These are phyloP conservation scores for Eruca vesicaria DNA, from an alignment of 441 rosid genomes.

Conservation along the genomic window DNA sequence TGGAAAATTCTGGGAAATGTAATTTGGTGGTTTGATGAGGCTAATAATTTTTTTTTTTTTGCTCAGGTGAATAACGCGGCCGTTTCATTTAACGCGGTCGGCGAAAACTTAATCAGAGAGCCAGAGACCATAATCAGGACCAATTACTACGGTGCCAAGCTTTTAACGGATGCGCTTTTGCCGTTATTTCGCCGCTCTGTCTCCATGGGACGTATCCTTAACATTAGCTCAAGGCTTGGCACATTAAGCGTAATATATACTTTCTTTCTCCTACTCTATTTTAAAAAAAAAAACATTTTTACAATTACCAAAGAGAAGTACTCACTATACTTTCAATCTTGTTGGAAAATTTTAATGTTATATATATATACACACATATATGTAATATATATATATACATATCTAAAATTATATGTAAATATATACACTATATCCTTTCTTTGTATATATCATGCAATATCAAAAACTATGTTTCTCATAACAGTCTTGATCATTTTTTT, in stretches of 20 bases:
- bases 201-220: conserved; percentile 58
- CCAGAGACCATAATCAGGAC: conserved; percentile 74
- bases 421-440: too few species aligned
- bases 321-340: background rate
- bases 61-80: conserved; percentile 85
- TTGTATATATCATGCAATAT: background rate
- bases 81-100: conserved; percentile 66
- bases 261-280: background rate
- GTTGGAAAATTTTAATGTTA: background rate
- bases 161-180: conserved; percentile 60
- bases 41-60: background rate
- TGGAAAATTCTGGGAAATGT: too few species aligned
- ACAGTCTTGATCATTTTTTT: too few species aligned
- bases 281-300: background rate
- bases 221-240: conserved; percentile 84
- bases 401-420: too few species aligned
- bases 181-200: conserved; percentile 59
- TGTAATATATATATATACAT: too few species aligned
- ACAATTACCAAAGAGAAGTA: background rate
- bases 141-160: conserved; percentile 65
- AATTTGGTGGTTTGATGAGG: background rate
- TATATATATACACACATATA: too few species aligned
- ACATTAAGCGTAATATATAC: conserved; percentile 47
- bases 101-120: conserved; percentile 59
- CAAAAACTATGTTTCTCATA: background rate